Percentiles rank a stretch among this genome's conserved stretches.
phyloP scores from a whole-genome alignment of 208 protist genomes.

The Trypanosoma vivax region DNA sequence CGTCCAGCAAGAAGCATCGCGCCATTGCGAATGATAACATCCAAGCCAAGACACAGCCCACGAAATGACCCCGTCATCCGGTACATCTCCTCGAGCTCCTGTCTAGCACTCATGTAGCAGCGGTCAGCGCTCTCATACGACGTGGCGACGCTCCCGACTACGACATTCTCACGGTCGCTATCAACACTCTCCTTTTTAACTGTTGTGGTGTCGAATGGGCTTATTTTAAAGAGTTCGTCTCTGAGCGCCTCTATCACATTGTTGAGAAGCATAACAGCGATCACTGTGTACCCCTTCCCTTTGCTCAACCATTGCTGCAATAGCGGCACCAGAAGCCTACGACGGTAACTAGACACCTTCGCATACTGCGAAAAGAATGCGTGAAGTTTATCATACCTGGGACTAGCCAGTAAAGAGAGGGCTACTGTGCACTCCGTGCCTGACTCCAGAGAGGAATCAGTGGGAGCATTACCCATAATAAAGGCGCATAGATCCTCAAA shows the following conservation, averaged over 20 bases:
- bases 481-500: too few species aligned
- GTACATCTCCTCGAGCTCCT: constrained; percentile 19
- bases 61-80: constrained; percentile 26
- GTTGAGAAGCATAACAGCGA: not conserved
- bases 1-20: constrained; percentile 1
- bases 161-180: too few species aligned
- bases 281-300: not conserved
- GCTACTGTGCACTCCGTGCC: too few species aligned
- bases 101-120: not conserved
- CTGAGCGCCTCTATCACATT: not conserved
- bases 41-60: constrained; percentile 21
- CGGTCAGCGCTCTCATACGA: not conserved
- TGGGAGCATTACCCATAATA: too few species aligned
- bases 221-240: not conserved
- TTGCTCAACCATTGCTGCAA: not conserved
- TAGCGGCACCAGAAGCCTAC: not conserved
- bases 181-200: too few species aligned
- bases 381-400: not conserved
- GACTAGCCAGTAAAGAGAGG: not conserved
- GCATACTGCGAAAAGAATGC: constrained; percentile 7
- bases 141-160: not conserved
- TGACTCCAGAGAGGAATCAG: too few species aligned
- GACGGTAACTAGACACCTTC: not conserved
- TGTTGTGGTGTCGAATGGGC: too few species aligned
- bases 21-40: constrained; percentile 16